Conservation (phyloP, 306 rosid genomes). For the Cicer arietinum region DNA sequence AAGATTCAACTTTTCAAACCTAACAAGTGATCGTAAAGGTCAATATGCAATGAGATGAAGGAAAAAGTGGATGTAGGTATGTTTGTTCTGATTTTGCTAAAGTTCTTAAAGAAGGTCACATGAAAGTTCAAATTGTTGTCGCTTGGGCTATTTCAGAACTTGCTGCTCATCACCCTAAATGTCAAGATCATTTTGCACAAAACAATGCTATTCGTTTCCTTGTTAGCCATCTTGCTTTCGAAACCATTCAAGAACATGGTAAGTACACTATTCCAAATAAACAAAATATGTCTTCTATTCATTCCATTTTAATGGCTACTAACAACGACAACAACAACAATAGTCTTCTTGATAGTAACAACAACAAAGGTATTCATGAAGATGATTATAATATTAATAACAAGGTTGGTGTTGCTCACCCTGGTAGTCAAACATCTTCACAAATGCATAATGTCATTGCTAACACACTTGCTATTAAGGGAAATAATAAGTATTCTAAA, state of each 20-base stretch:
- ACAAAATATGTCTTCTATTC: conserved; percentile 57
- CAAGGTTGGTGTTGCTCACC: conserved; percentile 30
- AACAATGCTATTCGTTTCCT: conserved; percentile 71
- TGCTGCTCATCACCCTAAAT: conserved; percentile 67
- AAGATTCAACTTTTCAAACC: too few species aligned
- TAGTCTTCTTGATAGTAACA: not conserved
- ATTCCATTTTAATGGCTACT: conserved; percentile 60
- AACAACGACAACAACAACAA: not conserved
- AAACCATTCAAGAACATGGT: conserved; percentile 81
- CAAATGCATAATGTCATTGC: conserved; percentile 34
- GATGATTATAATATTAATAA: conserved; percentile 9
- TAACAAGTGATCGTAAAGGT: too few species aligned
- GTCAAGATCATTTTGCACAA: conserved; percentile 78
- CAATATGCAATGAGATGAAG: too few species aligned
- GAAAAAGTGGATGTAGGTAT: too few species aligned
- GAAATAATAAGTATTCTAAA: not conserved
- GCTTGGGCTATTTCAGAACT: conserved; percentile 79
- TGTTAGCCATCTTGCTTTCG: conserved; percentile 79
- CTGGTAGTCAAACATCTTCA: conserved; percentile 3
- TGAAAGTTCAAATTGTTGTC: conserved; percentile 69
- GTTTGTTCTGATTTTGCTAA: conserved; percentile 71
- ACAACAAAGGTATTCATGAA: conserved; percentile 4
- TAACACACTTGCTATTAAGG: conserved; percentile 41
- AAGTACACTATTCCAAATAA: conserved; percentile 58
- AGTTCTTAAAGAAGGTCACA: conserved; percentile 75